Conservation (phyloP, 768 basidiomycete species). For the Lentinula guzmanii region DNA sequence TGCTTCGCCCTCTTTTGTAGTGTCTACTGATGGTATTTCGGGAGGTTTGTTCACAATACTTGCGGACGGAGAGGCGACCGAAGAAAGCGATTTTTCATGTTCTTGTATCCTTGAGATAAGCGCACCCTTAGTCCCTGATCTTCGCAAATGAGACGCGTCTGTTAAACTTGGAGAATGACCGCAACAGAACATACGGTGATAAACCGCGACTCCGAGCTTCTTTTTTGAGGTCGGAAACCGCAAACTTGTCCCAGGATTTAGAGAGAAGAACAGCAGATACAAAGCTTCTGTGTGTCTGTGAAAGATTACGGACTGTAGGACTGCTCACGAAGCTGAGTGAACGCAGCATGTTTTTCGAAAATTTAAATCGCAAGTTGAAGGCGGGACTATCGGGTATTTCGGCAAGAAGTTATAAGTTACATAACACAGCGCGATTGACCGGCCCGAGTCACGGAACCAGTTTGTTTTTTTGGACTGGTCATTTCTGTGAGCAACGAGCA, state of each 20-base stretch:
- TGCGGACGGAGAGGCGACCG: slow-evolving; percentile 14
- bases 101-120: slow-evolving; percentile 50
- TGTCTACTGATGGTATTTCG: slow-evolving; percentile 19
- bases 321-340: neutral
- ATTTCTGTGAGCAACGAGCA: too few species aligned
- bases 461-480: too few species aligned
- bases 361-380: neutral
- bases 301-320: slow-evolving; percentile 4
- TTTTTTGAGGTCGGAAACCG: slow-evolving; percentile 41
- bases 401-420: too few species aligned
- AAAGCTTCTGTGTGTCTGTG: slow-evolving; percentile 24
- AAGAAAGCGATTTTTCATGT: slow-evolving; percentile 30
- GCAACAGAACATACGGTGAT: slow-evolving; percentile 35
- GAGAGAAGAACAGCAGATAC: slow-evolving; percentile 54
- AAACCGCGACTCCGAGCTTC: slow-evolving; percentile 54
- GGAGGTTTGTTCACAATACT: slow-evolving; percentile 12
- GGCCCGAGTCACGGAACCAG: neutral
- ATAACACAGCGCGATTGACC: neutral
- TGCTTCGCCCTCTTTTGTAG: slow-evolving; percentile 24
- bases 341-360: neutral
- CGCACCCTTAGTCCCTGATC: slow-evolving; percentile 54
- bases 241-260: slow-evolving; percentile 49
- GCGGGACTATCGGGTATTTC: too few species aligned
- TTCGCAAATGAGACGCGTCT: slow-evolving; percentile 18
- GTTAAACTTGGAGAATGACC: slow-evolving; percentile 2